Evolutionary conservation across 352 stramenopile genomes (phyloP), one percentile per base, ranked within the genome.

Genomic region (Globisporangium radiosum): DNA sequence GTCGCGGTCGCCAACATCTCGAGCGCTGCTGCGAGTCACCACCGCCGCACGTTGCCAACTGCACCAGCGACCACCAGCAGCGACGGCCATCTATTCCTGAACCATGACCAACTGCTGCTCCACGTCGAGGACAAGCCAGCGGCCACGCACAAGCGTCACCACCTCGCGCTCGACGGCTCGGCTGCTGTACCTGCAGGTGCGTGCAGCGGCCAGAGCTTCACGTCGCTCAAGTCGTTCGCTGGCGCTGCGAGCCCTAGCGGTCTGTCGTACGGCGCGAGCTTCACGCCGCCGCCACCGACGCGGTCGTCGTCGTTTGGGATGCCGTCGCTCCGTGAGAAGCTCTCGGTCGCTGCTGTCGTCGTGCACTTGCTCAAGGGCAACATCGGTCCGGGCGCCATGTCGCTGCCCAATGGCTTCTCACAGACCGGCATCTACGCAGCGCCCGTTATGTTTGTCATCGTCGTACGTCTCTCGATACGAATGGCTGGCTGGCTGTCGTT

Each of bases 321-420:
- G 19, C 17, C 45, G 15, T 54, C 44, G 8, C 51, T 48, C 4
- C 57, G 61, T 4, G 67, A 89, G 55, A 84, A 83, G 59, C 78
- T 89, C 47, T 78, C 73, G 15, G 62, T 86, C 25, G 59, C 69
- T 0, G 79, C 70, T 0, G 77, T 85, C 15, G 64, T 90, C 17
- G 71, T 92, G 56, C 81, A 92, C 50, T 59, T 92, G 17, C 68
- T 75, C 51, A 92, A 92, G 60, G 82, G 82, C 15, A 90, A 90
- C 62, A 87, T 92, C 37, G 83, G 83, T 0, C 80, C 83, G 0
- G 83, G 81, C 3, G 81, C 83, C 53, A 90, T 92, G 77, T 90
- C 83, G 47, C 70, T 92, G 33, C 83, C 83, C 42, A 86, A 72
- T 38, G 80, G 80, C 6, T 92, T 90, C 64, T 89, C 83, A 56